A percentile compares a stretch with the other conserved stretches of the same genome.
Evolutionary conservation across 2,329 filamentous ascomycete genomes (phyloP).

Genomic region (Allantophomopsis cytisporea): DNA sequence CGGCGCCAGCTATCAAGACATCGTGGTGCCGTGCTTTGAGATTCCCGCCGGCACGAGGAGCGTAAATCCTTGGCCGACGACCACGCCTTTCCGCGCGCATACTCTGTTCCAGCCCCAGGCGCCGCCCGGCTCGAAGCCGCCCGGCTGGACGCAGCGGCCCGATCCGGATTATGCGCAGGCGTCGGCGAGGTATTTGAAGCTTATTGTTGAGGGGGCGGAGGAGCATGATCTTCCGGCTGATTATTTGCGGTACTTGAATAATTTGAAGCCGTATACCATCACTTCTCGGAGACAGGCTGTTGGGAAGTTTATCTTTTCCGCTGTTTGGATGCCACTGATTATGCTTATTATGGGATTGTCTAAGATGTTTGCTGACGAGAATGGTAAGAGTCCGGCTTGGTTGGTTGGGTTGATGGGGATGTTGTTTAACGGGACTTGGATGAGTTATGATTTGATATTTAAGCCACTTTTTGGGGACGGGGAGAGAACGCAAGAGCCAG

Average conservation of each 20-base stretch:
- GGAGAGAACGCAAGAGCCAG: conserved; percentile 40
- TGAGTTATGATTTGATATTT: conserved; percentile 48
- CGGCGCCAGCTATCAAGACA: conserved; percentile 71
- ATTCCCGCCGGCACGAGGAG: conserved; percentile 41
- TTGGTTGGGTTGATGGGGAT: conserved; percentile 34
- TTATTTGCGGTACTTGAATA: conserved; percentile 61
- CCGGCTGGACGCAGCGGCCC: conserved; percentile 31
- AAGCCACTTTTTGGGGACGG: conserved; percentile 72
- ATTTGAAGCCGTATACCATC: conserved; percentile 55
- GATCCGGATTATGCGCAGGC: conserved; percentile 66
- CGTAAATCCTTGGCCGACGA: conserved; percentile 50
- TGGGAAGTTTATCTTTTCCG: conserved; percentile 49
- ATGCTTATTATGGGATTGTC: conserved; percentile 34
- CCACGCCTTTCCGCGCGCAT: conserved; percentile 64
- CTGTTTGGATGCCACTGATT: conserved; percentile 44
- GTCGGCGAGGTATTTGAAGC: conserved; percentile 68
- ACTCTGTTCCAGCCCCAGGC: conserved; percentile 61
- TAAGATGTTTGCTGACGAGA: conserved; percentile 41
- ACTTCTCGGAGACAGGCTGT: conserved; percentile 54
- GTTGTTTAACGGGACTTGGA: conserved; percentile 46
- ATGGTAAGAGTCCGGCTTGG: conserved; percentile 59
- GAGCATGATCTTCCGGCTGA: conserved; percentile 70
- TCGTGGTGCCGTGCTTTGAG: conserved; percentile 64
- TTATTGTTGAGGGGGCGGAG: conserved; percentile 64
- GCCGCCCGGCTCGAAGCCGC: neutral